Evolutionary conservation across 768 basidiomycete species (phyloP).

Genomic region (Phaeotremella skinneri): DNA sequence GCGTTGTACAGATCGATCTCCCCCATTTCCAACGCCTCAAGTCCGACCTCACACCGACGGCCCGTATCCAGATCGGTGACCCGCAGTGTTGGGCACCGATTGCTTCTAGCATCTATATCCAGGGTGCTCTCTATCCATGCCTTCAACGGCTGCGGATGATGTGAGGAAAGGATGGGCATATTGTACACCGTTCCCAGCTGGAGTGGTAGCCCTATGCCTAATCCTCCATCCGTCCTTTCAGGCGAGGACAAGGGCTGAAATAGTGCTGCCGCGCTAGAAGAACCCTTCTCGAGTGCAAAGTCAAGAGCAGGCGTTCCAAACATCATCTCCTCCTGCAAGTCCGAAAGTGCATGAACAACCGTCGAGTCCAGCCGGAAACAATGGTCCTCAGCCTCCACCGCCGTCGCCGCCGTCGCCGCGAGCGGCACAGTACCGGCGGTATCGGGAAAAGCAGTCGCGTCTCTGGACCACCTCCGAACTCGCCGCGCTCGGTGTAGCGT

Average conservation of each 20-base stretch:
- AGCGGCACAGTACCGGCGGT: not conserved
- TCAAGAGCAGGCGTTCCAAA: conserved; percentile 31
- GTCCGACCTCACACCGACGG: conserved; percentile 10
- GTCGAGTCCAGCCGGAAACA: conserved; percentile 31
- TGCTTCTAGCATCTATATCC: not conserved
- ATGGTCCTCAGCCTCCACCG: conserved; percentile 1
- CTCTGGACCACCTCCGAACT: conserved; percentile 7
- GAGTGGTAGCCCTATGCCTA: conserved; percentile 25
- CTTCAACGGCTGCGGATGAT: not conserved
- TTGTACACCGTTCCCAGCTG: conserved; percentile 12
- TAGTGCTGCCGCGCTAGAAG: not conserved
- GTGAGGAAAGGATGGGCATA: conserved; percentile 18
- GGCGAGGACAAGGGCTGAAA: not conserved
- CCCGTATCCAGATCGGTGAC: conserved; percentile 19
- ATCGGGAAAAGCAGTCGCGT: not conserved
- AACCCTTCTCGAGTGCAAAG: conserved; percentile 9
- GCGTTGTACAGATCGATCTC: not conserved
- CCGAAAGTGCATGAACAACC: conserved; percentile 26
- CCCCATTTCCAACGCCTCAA: not conserved
- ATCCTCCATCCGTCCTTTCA: conserved; percentile 4
- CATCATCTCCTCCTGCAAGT: conserved; percentile 7
- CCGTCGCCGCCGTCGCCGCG: not conserved
- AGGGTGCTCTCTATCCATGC: not conserved
- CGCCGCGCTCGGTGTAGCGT: conserved; percentile 18
- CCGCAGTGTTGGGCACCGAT: not conserved